Evolutionary conservation across 768 basidiomycete species (phyloP), one percentile per base, ranked within the genome.

Genomic region (Lactarius tabidus): DNA sequence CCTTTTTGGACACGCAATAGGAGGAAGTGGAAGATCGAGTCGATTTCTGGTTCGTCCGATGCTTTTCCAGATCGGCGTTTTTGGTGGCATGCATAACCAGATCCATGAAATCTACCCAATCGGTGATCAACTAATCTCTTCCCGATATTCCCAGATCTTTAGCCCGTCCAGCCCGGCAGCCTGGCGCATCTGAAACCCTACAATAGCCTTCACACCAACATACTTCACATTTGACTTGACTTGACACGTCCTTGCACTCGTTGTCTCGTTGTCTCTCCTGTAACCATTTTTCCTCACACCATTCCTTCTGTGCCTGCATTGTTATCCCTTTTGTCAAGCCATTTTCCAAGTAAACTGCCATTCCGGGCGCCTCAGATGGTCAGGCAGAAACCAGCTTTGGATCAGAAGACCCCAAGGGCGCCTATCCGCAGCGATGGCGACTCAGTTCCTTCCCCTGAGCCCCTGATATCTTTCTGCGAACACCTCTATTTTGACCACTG

Each of bases 11-110:
- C 1, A 3, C 2, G 10, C n/a, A 3, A 48, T 23, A 15, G 59
- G 39, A 29, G 17, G 45, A 23, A 43, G 1, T 14, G 35, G 33
- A 38, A 14, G 35, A 2, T 35, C 39, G 33, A 7, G 17, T 57
- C 52, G 48, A 59, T 59, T 57, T 67, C 28, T 63, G 39, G 38
- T 54, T 41, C 55, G 53, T 62, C 60, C 65, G 58, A 56, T 63
- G 60, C 66, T 62, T 66, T 63, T 62, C 66, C 68, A 62, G 68
- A 69, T 69, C 68, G 68, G 68, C 68, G 66, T 67, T 68, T 67
- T 67, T 59, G 57, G 59, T 57, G 60, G 60, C 57, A 69, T 58
- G 59, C 66, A 63, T 65, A 65, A 63, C 67, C 61, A 68, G 68
- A 67, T 68, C 68, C 66, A 64, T 57, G 67, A 63, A 69, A 69